Percentiles rank a stretch among this genome's conserved stretches.
Evolutionary conservation across 2,329 filamentous ascomycete genomes (phyloP).

Genomic region (Trichoderma sp.): DNA sequence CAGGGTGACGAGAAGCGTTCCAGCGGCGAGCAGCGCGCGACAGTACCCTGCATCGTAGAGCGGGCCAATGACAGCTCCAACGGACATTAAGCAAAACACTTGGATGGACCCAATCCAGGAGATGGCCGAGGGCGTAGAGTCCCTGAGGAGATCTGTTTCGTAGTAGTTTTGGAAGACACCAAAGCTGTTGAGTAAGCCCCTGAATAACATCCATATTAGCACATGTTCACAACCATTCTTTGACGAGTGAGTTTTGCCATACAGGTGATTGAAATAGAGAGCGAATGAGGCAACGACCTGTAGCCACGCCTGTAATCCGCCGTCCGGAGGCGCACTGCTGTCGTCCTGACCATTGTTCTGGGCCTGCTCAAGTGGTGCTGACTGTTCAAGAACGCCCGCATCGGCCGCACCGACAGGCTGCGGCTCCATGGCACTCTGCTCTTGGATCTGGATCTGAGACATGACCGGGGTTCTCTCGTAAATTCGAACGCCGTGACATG

Average conservation of each 20-base stretch:
- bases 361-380: background rate
- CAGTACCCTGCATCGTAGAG: conserved; percentile 45
- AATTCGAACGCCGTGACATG: background rate
- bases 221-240: background rate
- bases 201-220: conserved; percentile 2
- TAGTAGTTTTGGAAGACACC: conserved; percentile 40
- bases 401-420: background rate
- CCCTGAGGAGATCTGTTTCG: conserved; percentile 27
- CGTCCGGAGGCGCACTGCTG: conserved; percentile 25
- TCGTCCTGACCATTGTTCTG: background rate
- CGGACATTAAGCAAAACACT: conserved; percentile 40
- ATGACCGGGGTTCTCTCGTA: background rate
- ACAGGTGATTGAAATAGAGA: conserved; percentile 39
- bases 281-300: conserved; percentile 37
- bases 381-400: background rate
- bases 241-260: background rate
- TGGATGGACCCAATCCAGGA: conserved; percentile 48
- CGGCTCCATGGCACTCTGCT: background rate
- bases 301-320: conserved; percentile 36
- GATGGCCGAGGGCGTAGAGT: conserved; percentile 33
- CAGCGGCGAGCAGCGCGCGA: conserved; percentile 35
- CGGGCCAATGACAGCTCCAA: conserved; percentile 41
- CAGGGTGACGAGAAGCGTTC: conserved; percentile 37
- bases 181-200: conserved; percentile 38
- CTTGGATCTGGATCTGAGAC: background rate